Base-by-base conservation (phyloP, 179 eudicot species). In the Beta lomatogona region DNA sequence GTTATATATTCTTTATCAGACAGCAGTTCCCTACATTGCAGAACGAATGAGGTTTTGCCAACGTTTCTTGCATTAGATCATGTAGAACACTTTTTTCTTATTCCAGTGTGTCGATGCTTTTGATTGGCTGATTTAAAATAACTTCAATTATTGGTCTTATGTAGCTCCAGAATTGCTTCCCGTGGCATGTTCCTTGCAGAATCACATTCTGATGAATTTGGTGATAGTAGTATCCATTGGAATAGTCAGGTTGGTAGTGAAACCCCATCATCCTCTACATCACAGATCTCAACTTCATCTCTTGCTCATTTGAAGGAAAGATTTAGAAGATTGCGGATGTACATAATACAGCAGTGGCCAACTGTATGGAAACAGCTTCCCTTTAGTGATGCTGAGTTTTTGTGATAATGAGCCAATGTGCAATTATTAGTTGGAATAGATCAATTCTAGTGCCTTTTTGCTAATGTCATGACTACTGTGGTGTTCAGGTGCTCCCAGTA, bases 21-120 rank as follows among this genome's bases (percentile, higher is more conserved):
- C 97, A 57, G 92, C 99, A 75, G 90, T 94, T 86, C 99, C 99
- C 46, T 94, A 97, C 79, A 89, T 97, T 82, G 97, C 99, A 50
- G 99, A 94, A 80, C 91, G 98, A 89, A 88, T 89, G 82, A 94
- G 99, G 99, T 94, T 82, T 64, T 36, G 28, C 44, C 68, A 36
- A 45, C 73, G 31, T 31, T 54, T 59, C 72, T 28, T 55, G 58
- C 48, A 68, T 7, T 25, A 48, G 28, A 31, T 59, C 36, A 14
- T 73, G 57, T 60, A 25, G 75, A n/a, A 57, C 50, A 31, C 22
- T 10, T 72, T 44, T 44, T 72, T 5, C 46, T 31, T 53, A 55
- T 71, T 53, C 44, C 54, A 44, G 21, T 25, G 10, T 78, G 76
- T 76, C 64, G 10, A 14, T 10, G 52, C 61, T 77, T 73, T 9